Base-by-base conservation (phyloP, 306 rosid species). In the Oxytropis ochrocephala region DNA sequence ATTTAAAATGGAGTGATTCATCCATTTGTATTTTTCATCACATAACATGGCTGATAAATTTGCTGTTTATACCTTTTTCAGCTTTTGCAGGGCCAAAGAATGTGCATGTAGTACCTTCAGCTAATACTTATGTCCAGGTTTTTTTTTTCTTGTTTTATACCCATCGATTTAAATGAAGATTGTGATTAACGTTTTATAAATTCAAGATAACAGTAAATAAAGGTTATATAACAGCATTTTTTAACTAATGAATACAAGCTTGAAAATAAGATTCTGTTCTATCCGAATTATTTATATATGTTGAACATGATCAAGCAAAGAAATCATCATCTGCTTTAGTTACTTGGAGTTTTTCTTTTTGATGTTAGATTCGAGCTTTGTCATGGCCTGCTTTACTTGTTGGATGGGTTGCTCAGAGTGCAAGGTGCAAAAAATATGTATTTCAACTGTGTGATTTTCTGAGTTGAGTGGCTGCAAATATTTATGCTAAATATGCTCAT, bases 71-170 rank as follows among this genome's bases (percentile, higher is more conserved):
- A 13, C 42, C 49, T 68, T 70, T 82, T 84, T 82, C 88, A 90
- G 98, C 90, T 79, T 86, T 93, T 75, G 77, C 80, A 53, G 96
- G 96, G 52, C 77, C 91, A 68, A 90, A 84, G 84, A 88, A 90
- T 67, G 66, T 11, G 32, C 82, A 88, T 43, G 19, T 90, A 73
- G 85, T 90, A 60, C 90, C 98, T n/a, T 93, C 93, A 57, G 96
- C 96, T 56, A 88, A 85, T 81, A 80, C 85, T 35, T 93, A 90
- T 65, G 88, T 90, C 59, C 96, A 93, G 97, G 98, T 93, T 63
- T 62, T 60, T 69, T 53, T 68, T 57, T 62, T 54, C 16, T 49
- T 29, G 41, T 21, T 60, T 41, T 38, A 43, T 59, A n/a, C 18
- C 51, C 2, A 6, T 27, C 9, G 1, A 39, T 32, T 72, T 16